Percentiles rank a stretch among this genome's conserved stretches.
Conservation (phyloP, 1,284 basidiomycete genomes). For the Amylostereum chailletii region DNA sequence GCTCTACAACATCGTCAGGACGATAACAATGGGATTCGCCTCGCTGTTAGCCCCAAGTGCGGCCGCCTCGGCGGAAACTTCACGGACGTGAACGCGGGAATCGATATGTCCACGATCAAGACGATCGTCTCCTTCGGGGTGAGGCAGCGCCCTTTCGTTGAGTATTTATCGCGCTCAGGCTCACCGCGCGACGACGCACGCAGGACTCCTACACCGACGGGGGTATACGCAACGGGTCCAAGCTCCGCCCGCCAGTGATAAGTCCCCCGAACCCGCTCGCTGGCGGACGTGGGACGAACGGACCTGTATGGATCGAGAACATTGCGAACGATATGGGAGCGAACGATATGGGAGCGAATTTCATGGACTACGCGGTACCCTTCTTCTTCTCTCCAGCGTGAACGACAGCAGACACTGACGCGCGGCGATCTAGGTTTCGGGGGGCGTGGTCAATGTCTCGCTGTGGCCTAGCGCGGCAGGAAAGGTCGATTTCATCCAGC, state of each 20-base stretch:
- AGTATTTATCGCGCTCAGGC: neutral
- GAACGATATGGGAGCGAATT: constrained; percentile 20
- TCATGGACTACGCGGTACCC: constrained; percentile 37
- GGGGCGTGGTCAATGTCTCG: neutral
- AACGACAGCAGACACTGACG: constrained; percentile 17
- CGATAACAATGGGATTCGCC: constrained; percentile 21
- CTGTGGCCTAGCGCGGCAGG: constrained; percentile 22
- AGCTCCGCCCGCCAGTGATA: constrained; percentile 21
- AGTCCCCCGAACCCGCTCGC: constrained; percentile 20
- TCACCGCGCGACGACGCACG: neutral
- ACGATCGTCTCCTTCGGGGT: constrained; percentile 33
- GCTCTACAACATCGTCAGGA: no score
- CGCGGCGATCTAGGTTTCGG: constrained; percentile 26
- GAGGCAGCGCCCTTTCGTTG: constrained; percentile 6
- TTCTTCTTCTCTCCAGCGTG: neutral
- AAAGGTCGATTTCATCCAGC: constrained; percentile 23
- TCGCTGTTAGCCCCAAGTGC: constrained; percentile 27
- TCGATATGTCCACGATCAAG: constrained; percentile 19
- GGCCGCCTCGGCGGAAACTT: constrained; percentile 21
- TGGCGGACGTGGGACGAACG: constrained; percentile 25
- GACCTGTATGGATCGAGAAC: constrained; percentile 25
- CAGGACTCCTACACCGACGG: constrained; percentile 26
- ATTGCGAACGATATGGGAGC: constrained; percentile 22
- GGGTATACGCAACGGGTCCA: constrained; percentile 20
- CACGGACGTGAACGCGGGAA: constrained; percentile 27